Evolutionary conservation across 2,329 filamentous ascomycete species (phyloP).

Genomic region (Bisporella sp.): DNA sequence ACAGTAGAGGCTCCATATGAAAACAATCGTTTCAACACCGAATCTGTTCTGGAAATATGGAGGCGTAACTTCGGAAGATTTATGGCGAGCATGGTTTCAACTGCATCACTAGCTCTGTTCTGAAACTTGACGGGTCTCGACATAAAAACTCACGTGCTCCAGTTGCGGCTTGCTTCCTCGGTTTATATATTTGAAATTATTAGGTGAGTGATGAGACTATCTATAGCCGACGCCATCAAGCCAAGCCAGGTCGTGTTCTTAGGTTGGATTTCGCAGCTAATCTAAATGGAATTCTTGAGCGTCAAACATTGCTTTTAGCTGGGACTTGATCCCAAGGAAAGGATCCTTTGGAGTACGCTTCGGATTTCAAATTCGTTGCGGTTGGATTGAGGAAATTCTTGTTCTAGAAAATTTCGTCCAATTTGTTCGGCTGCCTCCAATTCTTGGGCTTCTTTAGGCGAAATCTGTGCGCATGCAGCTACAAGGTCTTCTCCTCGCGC

Average conservation of each 20-base stretch:
- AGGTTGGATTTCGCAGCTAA: slow-evolving; percentile 6
- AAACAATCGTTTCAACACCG: no score
- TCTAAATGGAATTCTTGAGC: slow-evolving; percentile 10
- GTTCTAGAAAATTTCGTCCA: slow-evolving; percentile 50
- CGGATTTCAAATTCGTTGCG: slow-evolving; percentile 15
- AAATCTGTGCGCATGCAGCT: slow-evolving; percentile 62
- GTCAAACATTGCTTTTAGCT: neutral
- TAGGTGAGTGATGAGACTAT: neutral
- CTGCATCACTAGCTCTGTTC: no score
- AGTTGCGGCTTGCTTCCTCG: neutral
- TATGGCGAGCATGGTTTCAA: no score
- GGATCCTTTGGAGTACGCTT: slow-evolving; percentile 21
- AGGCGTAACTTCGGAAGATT: no score
- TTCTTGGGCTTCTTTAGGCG: slow-evolving; percentile 52
- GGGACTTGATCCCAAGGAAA: slow-evolving; percentile 11
- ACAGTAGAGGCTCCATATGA: no score
- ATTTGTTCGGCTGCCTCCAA: slow-evolving; percentile 60
- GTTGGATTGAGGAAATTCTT: slow-evolving; percentile 17
- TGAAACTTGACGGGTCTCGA: no score
- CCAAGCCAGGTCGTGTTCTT: neutral
- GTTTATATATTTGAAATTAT: neutral
- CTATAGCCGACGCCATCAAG: neutral
- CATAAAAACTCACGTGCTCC: neutral
- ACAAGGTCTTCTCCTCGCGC: slow-evolving; percentile 71
- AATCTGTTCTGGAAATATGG: no score